These are phyloP conservation scores for Melampsora larici-populina DNA, from an alignment of 1,284 basidiomycete genomes.

Conservation along the genomic window DNA sequence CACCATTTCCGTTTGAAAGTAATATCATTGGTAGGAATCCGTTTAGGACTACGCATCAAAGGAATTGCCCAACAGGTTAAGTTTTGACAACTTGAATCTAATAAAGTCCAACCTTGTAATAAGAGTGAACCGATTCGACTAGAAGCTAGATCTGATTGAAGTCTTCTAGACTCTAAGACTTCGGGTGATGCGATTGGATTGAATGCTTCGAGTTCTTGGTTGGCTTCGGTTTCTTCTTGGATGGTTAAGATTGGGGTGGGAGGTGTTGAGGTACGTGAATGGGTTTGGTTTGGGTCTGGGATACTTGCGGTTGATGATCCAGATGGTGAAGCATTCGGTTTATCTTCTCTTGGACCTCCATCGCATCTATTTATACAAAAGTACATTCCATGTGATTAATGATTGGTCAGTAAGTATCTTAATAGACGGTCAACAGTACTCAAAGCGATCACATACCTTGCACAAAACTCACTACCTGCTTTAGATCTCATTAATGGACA, in stretches of 20 bases:
- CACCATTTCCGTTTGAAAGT: conserved; percentile 12
- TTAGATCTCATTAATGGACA: conserved; percentile 23
- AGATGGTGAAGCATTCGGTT: background rate
- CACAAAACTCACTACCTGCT: conserved; percentile 8
- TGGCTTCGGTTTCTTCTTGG: background rate
- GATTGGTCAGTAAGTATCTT: too few relatives aligned
- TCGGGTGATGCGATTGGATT: background rate
- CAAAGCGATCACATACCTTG: background rate
- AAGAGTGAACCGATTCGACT: conserved; percentile 5
- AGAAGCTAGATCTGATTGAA: conserved; percentile 13
- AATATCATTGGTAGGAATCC: background rate
- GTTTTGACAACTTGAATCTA: background rate
- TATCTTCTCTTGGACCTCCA: background rate
- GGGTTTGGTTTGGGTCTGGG: background rate
- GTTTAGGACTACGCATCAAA: conserved; percentile 12
- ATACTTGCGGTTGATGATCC: background rate
- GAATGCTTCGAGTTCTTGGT: background rate
- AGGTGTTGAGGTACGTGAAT: background rate
- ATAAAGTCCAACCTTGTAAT: background rate
- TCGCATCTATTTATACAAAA: conserved; percentile 4
- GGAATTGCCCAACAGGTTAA: background rate
- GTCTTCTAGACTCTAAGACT: background rate
- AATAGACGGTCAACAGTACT: background rate
- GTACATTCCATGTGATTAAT: background rate
- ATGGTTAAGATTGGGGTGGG: background rate